Base-by-base conservation (phyloP, 495 filamentous ascomycete species). In the Daldinia loculata region DNA sequence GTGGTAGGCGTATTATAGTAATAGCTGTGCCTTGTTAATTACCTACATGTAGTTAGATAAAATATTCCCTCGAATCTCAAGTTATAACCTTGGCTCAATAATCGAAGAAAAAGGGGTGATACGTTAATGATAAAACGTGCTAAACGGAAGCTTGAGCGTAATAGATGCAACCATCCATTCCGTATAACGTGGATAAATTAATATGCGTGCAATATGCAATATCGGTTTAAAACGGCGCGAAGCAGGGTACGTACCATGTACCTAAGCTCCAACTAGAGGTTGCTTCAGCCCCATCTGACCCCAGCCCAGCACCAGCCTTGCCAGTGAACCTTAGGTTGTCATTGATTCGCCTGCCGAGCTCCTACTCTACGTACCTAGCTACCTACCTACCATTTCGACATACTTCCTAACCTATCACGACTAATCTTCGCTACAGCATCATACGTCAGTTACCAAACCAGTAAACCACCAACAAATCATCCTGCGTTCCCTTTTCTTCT, bases 281-380 rank as follows among this genome's bases (percentile, higher is more conserved):
- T 48, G 3, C 43, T 53, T 30, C 27, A 30, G 50, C 50, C 50
- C 50, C 50, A 52, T n/a, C 26, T 52, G 22, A 43, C 38, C 56
- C 56, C 30, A n/a, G 51, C 51, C 11, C 43, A 22, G n/a, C 43
- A 48, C 26, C 59, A 56, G 48, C 67, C 67, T 70, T 29, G 34
- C 61, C 51, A 36, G 51, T 48, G 56, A 57, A n/a, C n/a, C n/a
- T n/a, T n/a, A 63, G 65, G 58, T 63, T 63, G 19, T 38, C 36
- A 41, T 61, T 62, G 51, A 67, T 61, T 43, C 22, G 38, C 43
- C 55, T 34, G 19, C 19, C 22, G 41, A 66, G 53, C 53, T 57
- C 26, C 50, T 22, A 48, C 43, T 48, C 43, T 11, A 48, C 0
- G 3, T 29, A 29, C 7, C 30, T 34, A 11, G 17, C 41, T 45